These are phyloP conservation scores for Blastobotrys mokoenaii DNA, from an alignment of 805 yeast species.

Conservation along the genomic window DNA sequence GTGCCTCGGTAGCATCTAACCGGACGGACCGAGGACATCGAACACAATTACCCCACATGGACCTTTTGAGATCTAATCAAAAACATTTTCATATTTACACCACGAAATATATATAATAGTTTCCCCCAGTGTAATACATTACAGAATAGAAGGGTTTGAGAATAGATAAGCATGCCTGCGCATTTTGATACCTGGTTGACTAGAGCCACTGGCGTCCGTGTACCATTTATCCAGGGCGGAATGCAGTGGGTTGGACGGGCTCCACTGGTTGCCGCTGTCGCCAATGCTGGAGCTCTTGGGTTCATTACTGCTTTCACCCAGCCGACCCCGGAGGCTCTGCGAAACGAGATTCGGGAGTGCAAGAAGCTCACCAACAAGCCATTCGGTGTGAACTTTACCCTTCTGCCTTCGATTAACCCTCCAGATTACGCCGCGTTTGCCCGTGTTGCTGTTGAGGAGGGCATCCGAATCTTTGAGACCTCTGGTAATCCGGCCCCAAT, in stretches of 20 bases:
- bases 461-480: conserved; percentile 27
- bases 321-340: conserved; percentile 25
- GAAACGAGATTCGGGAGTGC: conserved; percentile 22
- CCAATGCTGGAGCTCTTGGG: conserved; percentile 28
- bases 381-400: conserved; percentile 28
- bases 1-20: no score
- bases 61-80: no score
- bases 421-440: conserved; percentile 27
- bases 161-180: conserved; percentile 7
- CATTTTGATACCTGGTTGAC: conserved; percentile 26
- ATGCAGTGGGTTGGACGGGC: conserved; percentile 25
- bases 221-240: conserved; percentile 27
- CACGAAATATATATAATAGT: no score
- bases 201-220: conserved; percentile 23
- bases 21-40: no score
- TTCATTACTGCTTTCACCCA: conserved; percentile 25
- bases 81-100: no score
- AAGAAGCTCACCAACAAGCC: conserved; percentile 20
- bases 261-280: conserved; percentile 27
- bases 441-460: conserved; percentile 26
- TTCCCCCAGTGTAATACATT: no score
- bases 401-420: conserved; percentile 26
- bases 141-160: background rate
- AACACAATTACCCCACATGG: no score
- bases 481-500: conserved; percentile 28